These are phyloP conservation scores for Lycium barbarum DNA, from an alignment of 257 asterid species.

Conservation along the genomic window DNA sequence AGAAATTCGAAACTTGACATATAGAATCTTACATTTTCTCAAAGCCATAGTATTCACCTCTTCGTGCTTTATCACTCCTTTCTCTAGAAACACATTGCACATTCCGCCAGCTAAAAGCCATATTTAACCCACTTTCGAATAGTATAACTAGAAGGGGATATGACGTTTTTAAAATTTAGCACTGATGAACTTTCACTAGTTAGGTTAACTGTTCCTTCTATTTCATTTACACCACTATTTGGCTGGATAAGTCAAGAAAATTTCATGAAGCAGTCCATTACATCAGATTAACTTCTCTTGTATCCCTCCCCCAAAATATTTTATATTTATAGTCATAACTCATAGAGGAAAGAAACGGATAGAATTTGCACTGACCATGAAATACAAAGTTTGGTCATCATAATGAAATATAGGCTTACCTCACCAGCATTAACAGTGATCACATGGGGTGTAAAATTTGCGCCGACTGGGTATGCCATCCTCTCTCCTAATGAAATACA, in stretches of 20 bases:
- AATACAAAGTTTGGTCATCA: no score
- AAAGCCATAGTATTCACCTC: not conserved
- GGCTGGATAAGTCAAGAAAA: not conserved
- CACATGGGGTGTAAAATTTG: slow-evolving; percentile 77
- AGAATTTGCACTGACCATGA: no score
- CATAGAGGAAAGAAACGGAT: not conserved
- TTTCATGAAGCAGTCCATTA: not conserved
- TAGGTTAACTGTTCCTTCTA: not conserved
- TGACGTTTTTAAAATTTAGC: not conserved
- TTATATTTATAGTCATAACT: not conserved
- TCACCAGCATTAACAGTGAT: slow-evolving; percentile 79
- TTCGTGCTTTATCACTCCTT: not conserved
- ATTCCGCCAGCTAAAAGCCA: not conserved
- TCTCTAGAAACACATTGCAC: slow-evolving; percentile 1
- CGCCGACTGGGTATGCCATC: slow-evolving; percentile 56
- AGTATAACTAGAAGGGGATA: not conserved
- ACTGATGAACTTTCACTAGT: slow-evolving; percentile 3
- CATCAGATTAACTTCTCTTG: slow-evolving; percentile 20
- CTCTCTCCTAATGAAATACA: slow-evolving; percentile 49
- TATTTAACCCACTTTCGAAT: not conserved
- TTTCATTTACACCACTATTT: not conserved
- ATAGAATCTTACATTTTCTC: slow-evolving; percentile 3
- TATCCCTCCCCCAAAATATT: not conserved
- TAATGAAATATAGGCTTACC: slow-evolving; percentile 45
- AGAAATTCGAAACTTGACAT: not conserved